Base-by-base conservation (phyloP, 2,329 filamentous ascomycete species). In the Ophiostoma angusticollis region DNA sequence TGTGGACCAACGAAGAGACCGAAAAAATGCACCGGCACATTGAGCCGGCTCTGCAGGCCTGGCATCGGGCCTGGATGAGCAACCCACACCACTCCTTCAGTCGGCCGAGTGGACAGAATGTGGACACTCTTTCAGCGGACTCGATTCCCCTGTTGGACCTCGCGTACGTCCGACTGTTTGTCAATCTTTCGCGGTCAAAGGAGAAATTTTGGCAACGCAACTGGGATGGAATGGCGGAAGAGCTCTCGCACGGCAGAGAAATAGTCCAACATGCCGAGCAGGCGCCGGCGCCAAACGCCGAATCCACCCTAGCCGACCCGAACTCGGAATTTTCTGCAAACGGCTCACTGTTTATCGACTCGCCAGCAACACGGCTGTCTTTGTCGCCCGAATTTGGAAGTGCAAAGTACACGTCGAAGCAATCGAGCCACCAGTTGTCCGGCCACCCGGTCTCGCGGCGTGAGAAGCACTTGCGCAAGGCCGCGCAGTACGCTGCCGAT, bases 1-100 rank as follows among this genome's bases (percentile, higher is more conserved):
- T 85, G 35, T 95, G 89, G 89, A 93, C 86, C 2, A 76, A 80
- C 24, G 80, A 89, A 47, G 89, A 96, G 58, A 93, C 85, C 0
- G 87, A 96, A 49, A 85, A 86, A 47, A 93, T 96, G 86, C 87
- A 95, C 56, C 75, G 82, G 2, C 86, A 94, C 53, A 93, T 96
- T 42, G 87, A 95, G 57, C 89, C 89, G 9, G 89, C 89, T 3
- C 65, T 98, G 45, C 82, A 86, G 56, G 87, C 89, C 7, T 98
- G 91, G 91, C 85, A 94, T 60, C 73, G 80, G 33, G 87, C 86
- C 1, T 96, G 89, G 89, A 77, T 80, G 30, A 83, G 78, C 51
- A 93, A 91, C 53, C 81, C 84, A 2, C 74, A 82, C 31, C 86
- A 94, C 56, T 79, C 50, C 62, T 91, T 5, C 83, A 93, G 55